Conservation (phyloP, 2,329 filamentous ascomycete genomes). For the Colletotrichum sp. region DNA sequence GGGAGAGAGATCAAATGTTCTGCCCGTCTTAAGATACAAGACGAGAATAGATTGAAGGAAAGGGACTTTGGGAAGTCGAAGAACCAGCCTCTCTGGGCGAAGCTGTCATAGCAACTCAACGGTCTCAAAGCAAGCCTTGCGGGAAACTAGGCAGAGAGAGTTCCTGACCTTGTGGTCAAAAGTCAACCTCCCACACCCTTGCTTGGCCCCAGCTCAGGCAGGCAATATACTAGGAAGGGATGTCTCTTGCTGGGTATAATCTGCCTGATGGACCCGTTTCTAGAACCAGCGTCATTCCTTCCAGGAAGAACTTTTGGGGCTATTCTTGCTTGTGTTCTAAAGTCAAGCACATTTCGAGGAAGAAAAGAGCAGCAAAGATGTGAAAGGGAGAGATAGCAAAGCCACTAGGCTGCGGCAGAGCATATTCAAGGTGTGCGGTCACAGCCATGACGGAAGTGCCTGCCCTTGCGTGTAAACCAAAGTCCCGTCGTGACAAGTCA, state of each 20-base stretch:
- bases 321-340: neutral
- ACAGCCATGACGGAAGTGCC: neutral
- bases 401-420: neutral
- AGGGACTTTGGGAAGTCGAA: slow-evolving; percentile 13
- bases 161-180: neutral
- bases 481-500: slow-evolving; percentile 20
- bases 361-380: neutral
- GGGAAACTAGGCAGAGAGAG: slow-evolving; percentile 5
- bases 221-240: neutral
- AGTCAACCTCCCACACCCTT: neutral
- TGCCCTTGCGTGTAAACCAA: slow-evolving; percentile 1
- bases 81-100: neutral
- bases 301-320: slow-evolving; percentile 14
- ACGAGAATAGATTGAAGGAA: neutral
- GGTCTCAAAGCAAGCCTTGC: neutral
- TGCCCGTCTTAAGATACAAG: neutral
- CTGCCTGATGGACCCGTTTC: slow-evolving; percentile 9
- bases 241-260: neutral
- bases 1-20: neutral
- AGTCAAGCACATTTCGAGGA: neutral
- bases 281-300: neutral
- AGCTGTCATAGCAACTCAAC: neutral
- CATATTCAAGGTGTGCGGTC: neutral
- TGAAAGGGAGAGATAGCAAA: neutral
- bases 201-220: slow-evolving; percentile 2